Conservation (phyloP, 1,284 basidiomycete species). For the Sanghuangporus weigelae region DNA sequence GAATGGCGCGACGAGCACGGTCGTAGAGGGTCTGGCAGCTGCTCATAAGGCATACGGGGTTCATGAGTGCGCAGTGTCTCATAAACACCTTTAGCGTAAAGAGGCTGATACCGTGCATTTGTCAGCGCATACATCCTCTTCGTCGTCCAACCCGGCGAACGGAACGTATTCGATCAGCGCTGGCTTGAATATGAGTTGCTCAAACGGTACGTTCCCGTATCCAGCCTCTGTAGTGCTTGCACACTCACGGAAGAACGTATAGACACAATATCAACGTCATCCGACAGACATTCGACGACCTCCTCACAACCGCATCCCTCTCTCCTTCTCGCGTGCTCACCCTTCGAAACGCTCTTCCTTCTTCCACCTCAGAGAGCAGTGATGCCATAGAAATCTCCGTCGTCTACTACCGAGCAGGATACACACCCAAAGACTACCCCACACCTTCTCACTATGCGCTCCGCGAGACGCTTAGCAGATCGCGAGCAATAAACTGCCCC, state of each 20-base stretch:
- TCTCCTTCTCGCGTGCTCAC: conserved; percentile 36
- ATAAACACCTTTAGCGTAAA: neutral
- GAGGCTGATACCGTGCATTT: neutral
- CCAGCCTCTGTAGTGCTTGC: neutral
- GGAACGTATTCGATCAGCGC: conserved; percentile 96
- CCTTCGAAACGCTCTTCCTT: conserved; percentile 33
- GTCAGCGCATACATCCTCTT: conserved; percentile 75
- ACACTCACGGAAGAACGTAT: neutral
- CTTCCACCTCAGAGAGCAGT: neutral
- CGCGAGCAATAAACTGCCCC: conserved; percentile 90
- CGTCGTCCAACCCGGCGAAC: conserved; percentile 84
- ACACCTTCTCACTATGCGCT: conserved; percentile 58
- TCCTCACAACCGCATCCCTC: conserved; percentile 47
- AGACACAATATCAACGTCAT: conserved; percentile 72
- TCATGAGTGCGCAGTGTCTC: conserved; percentile 34
- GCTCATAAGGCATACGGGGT: conserved; percentile 76
- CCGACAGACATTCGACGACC: conserved; percentile 71
- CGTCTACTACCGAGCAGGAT: conserved; percentile 86
- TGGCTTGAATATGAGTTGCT: conserved; percentile 84
- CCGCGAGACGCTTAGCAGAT: conserved; percentile 74
- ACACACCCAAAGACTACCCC: conserved; percentile 81
- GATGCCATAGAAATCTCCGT: conserved; percentile 65
- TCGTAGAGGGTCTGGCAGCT: conserved; percentile 73
- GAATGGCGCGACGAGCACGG: conserved; percentile 69
- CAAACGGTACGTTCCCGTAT: conserved; percentile 46